These are phyloP conservation scores for Candida sanyaensis DNA, from an alignment of 1,139 yeast genomes.

Conservation along the genomic window DNA sequence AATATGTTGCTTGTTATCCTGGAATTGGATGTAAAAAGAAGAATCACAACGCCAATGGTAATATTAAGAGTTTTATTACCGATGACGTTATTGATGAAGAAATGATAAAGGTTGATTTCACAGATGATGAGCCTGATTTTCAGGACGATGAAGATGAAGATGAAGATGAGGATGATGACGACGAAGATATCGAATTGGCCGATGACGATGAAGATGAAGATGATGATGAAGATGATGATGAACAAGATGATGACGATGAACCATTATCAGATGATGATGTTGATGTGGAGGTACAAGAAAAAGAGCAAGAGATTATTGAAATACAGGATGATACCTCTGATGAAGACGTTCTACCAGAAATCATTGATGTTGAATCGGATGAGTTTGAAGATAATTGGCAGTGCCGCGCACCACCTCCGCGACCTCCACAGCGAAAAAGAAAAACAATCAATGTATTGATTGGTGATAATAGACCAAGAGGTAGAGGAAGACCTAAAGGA, in stretches of 20 bases:
- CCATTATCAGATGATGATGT: not conserved
- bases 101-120: conserved; percentile 13
- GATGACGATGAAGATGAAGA: conserved; percentile 12
- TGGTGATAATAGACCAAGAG: conserved; percentile 11
- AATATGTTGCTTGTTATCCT: conserved; percentile 34
- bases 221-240: too few species aligned
- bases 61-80: conserved; percentile 3
- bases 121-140: conserved; percentile 13
- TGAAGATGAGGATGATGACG: conserved; percentile 14
- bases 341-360: not conserved
- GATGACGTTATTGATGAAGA: conserved; percentile 15
- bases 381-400: not conserved
- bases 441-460: conserved; percentile 13
- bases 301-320: not conserved
- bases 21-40: conserved; percentile 19
- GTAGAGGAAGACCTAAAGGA: conserved; percentile 18
- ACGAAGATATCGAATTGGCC: conserved; percentile 11
- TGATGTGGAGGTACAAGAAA: not conserved
- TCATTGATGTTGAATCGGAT: not conserved
- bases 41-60: conserved; percentile 1
- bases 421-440: conserved; percentile 8
- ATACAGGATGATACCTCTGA: not conserved
- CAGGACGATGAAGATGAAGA: conserved; percentile 16
- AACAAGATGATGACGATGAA: conserved; percentile 9
- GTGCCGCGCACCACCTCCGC: not conserved